Evolutionary conservation across 495 filamentous ascomycete species (phyloP).

Genomic region (Neurospora terricola): DNA sequence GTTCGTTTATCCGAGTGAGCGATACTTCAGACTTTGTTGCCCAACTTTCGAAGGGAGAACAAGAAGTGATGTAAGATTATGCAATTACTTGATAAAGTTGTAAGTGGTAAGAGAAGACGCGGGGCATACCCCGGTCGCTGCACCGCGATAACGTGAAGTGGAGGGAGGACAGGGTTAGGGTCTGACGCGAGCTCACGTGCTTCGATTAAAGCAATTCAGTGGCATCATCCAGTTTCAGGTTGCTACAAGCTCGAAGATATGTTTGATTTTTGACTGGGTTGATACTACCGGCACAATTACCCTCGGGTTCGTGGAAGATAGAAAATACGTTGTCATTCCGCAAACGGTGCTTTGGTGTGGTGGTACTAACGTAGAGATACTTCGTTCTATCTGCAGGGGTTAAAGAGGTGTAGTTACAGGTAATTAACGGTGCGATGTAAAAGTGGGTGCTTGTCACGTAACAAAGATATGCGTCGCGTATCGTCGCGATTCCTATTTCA

Average conservation of each 20-base stretch:
- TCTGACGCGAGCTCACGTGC: slow-evolving; percentile 11
- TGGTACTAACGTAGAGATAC: not conserved
- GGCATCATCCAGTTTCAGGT: not conserved
- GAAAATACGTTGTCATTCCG: not conserved
- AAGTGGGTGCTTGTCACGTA: not conserved
- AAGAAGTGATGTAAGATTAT: not conserved
- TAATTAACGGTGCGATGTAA: not conserved
- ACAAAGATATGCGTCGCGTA: not conserved
- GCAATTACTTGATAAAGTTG: not conserved
- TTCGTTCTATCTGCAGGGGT: not conserved
- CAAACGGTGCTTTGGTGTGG: not conserved
- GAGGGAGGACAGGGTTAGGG: slow-evolving; percentile 7
- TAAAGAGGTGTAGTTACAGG: not conserved
- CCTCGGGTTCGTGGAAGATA: not conserved
- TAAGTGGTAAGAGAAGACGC: not conserved
- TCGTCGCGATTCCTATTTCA: not conserved
- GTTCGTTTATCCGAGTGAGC: not conserved
- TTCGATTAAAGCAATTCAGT: not conserved
- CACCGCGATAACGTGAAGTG: not conserved
- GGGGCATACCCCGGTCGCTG: not conserved
- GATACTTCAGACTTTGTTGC: not conserved
- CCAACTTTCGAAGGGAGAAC: not conserved
- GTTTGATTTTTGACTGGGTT: not conserved
- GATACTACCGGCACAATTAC: not conserved
- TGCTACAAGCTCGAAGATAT: not conserved